Percentiles rank a stretch among this genome's conserved stretches.
Conservation (phyloP, 192 early-diverging fungal species). For the Gigaspora rosea region DNA sequence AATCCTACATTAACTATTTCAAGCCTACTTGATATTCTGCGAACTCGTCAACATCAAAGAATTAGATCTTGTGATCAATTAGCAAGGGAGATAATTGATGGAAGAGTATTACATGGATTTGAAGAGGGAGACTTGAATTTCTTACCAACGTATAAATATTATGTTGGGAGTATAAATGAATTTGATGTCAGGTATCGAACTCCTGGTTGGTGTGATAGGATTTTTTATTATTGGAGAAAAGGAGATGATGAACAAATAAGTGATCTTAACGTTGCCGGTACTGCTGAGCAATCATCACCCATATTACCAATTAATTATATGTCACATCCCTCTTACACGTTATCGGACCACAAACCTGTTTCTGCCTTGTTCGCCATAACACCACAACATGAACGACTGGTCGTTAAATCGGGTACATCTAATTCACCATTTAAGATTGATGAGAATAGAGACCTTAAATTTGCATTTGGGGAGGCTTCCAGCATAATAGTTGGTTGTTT, state of each 20-base stretch:
- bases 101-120: conserved; percentile 26
- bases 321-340: conserved; percentile 40
- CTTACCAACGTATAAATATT: conserved; percentile 39
- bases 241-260: neutral
- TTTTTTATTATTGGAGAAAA: conserved; percentile 28
- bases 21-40: neutral
- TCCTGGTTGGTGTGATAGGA: conserved; percentile 40
- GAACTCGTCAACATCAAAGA: neutral
- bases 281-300: neutral
- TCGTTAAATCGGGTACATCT: neutral
- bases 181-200: conserved; percentile 15
- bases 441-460: neutral
- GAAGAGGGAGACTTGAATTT: conserved; percentile 27
- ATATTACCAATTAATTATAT: conserved; percentile 33
- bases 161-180: neutral
- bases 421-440: conserved; percentile 20
- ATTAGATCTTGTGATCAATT: conserved; percentile 32
- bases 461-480: neutral
- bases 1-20: neutral
- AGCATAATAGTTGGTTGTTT: neutral
- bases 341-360: conserved; percentile 49
- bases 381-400: neutral
- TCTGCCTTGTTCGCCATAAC: conserved; percentile 39
- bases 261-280: neutral
- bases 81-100: neutral